Conservation (phyloP, 1,139 yeast genomes). For the Diutina ranongensis region DNA sequence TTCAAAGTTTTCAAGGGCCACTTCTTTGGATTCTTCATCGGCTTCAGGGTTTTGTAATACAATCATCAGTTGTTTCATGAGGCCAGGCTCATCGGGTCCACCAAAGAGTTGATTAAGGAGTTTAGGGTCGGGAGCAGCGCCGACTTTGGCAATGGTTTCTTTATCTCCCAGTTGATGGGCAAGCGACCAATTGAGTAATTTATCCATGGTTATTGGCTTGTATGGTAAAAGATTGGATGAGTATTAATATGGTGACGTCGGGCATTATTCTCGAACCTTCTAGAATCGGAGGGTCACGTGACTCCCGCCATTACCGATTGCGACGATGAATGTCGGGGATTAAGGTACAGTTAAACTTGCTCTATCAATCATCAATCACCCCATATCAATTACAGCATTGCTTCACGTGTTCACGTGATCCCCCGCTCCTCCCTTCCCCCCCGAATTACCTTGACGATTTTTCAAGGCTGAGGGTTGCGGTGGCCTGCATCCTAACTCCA, state of each 20-base stretch:
- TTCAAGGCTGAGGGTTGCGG: background rate
- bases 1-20: conserved; percentile 85
- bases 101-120: conserved; percentile 72
- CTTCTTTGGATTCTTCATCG: conserved; percentile 48
- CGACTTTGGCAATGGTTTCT: conserved; percentile 47
- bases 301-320: too few relatives aligned
- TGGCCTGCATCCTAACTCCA: background rate
- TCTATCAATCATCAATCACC: too few relatives aligned
- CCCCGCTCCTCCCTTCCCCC: too few relatives aligned
- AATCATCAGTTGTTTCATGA: conserved; percentile 65
- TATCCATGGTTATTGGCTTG: conserved; percentile 57
- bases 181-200: conserved; percentile 82
- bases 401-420: too few relatives aligned
- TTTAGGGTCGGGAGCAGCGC: conserved; percentile 61
- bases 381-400: too few relatives aligned
- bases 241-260: background rate
- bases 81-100: conserved; percentile 72
- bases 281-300: background rate
- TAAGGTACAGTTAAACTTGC: too few relatives aligned
- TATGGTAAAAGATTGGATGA: too few relatives aligned
- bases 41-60: conserved; percentile 57
- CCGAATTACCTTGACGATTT: too few relatives aligned
- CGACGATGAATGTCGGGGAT: too few relatives aligned
- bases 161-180: conserved; percentile 65
- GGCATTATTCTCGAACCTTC: background rate